Evolutionary conservation across 208 protist species (phyloP), one percentile per base, ranked within the genome.

Genomic region (Entamoeba invadens): DNA sequence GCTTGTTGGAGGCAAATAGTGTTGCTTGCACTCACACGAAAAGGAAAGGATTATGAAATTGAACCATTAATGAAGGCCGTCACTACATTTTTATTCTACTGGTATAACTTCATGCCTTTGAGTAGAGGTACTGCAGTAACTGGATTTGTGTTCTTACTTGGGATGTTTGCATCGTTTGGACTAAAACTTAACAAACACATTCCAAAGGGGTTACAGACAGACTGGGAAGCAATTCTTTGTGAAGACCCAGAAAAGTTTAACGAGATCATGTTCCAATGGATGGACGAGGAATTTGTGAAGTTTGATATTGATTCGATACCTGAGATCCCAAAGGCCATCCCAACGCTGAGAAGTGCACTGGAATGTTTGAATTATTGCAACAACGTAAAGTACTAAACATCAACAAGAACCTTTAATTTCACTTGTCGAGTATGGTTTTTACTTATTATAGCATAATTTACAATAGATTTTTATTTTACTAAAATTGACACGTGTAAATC

Each of bases 91-190:
- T 46, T 94, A 8, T 96, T 96, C 93, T 96, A 96, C 93, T 96
- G 96, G 96, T 96, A 96, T 72, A 96, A 96, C 92, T 96, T 96
- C 45, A 96, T 96, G 96, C 96, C 96, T 45, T 92, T 96, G 46
- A 95, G 94, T 92, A 46, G 96, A 72, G 96, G 96, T 44, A 96
- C 95, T 5, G 96, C 96, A 4, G 96, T 95, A 12, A 87, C 96
- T n/a, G 96, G 96, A 6, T 96, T 95, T 44, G 94, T 95, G 10
- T 47, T 31, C 12, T 25, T 96, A 2, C 45, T 94, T 0, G 68
- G 46, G 10, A 31, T 96, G 14, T 91, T 95, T 35, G n/a, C 95
- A 38, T 91, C 95, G 14, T 3, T 96, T n/a, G 94, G 92, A 77
- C 92, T 93, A 25, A 4, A 46, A 31, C 50, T 96, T 1, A 18